A percentile compares a stretch with the other conserved stretches of the same genome.
Conservation (phyloP, 495 filamentous ascomycete species). For the Monascus purpureus region DNA sequence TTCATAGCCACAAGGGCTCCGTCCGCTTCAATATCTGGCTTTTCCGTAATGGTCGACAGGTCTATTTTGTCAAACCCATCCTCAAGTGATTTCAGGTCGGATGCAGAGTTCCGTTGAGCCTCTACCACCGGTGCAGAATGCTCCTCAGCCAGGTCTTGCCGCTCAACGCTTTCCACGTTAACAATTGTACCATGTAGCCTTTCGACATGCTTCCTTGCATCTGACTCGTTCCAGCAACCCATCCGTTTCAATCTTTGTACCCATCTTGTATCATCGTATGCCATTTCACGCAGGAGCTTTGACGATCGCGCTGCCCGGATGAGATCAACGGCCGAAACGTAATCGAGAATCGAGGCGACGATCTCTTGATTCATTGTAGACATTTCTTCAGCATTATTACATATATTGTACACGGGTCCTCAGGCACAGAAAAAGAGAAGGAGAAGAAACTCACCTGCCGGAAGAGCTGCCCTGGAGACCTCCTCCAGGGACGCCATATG, state of each 20-base stretch:
- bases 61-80: slow-evolving; percentile 59
- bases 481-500: slow-evolving; percentile 62
- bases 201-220: slow-evolving; percentile 69
- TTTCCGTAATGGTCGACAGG: slow-evolving; percentile 17
- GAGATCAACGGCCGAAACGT: slow-evolving; percentile 71
- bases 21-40: slow-evolving; percentile 12
- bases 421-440: background rate
- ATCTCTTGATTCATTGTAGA: slow-evolving; percentile 46
- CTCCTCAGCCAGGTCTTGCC: slow-evolving; percentile 28
- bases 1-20: slow-evolving; percentile 52
- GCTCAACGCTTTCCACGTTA: slow-evolving; percentile 40
- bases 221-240: slow-evolving; percentile 83
- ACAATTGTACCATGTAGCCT: slow-evolving; percentile 53
- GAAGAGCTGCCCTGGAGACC: slow-evolving; percentile 58
- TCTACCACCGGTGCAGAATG: slow-evolving; percentile 5
- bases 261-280: slow-evolving; percentile 97
- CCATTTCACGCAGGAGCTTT: slow-evolving; percentile 89
- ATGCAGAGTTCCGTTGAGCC: slow-evolving; percentile 5
- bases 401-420: background rate
- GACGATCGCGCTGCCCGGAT: slow-evolving; percentile 79
- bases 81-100: slow-evolving; percentile 22
- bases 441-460: slow-evolving; percentile 47
- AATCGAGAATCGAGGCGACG: slow-evolving; percentile 74
- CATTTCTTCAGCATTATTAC: background rate
- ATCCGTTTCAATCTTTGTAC: slow-evolving; percentile 69